Base-by-base conservation (phyloP, 2,329 filamentous ascomycete genomes). In the Talaromyces sp. region DNA sequence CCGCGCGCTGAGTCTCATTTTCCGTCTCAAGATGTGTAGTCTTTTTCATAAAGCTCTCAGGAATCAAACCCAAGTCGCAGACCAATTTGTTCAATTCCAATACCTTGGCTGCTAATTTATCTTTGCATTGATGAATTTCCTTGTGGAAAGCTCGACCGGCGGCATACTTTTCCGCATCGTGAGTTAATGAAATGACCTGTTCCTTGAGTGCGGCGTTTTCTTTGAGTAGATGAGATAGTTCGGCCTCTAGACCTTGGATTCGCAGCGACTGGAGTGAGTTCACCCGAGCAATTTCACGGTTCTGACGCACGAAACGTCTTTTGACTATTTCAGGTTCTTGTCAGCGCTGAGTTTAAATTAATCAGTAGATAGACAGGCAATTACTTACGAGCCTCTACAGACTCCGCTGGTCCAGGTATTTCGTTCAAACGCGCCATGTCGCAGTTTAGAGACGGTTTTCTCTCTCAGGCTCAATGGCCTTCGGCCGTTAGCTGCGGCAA, bases 261-360 rank as follows among this genome's bases (percentile, higher is more conserved):
- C 86, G 85, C 48, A 88, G 79, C 3, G 85, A 88, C 73, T 89
- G 87, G 63, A 82, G 83, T 7, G 87, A 88, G 72, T 89, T 89
- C 67, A 82, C 85, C 68, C 85, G 82, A 65, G 87, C 86, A 65
- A 89, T 85, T 72, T 89, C 87, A 69, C 87, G 85, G 72, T 89
- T 89, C 73, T 89, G 87, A 63, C 87, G 79, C 68, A 88, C 81
- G 72, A 88, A 89, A 68, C 86, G 80, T 66, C 87, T 81, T 78
- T 88, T 89, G 62, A 89, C 86, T 88, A 67, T 19, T 45, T 52
- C 14, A 8, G 11, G 13, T 22, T 33, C 14, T 11, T 22, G n/a
- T 56, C 19, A 56, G 52, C n/a, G 37, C 10, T 24, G 11, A 8
- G 31, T 33, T 22, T 11, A 14, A 19, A 19, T 3, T n/a, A n/a